Base-by-base conservation (phyloP, 805 yeast species). In the Candida jianshihensis region DNA sequence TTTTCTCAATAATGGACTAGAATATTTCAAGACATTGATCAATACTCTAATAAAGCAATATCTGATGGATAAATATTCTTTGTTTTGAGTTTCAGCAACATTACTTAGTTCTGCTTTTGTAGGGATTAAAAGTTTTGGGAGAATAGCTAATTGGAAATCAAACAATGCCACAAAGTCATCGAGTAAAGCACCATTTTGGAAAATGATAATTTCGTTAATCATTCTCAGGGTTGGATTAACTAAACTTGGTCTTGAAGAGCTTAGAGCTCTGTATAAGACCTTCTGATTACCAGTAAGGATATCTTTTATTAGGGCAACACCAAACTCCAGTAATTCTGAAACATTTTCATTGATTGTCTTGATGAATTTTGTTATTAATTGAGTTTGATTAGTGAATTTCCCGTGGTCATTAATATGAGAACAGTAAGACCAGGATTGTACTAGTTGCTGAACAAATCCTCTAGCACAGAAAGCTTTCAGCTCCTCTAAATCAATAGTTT, bases 251-350 rank as follows among this genome's bases (percentile, higher is more conserved):
- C 78, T 73, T 42, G 68, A 57, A 36, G 74, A 70, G 41, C 70
- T 72, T 27, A 88, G 61, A 14, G 82, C 78, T 46, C 94, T 66
- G 57, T 82, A 84, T 3, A 88, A 61, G 7, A 77, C 70, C 47
- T 80, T 83, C 30, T 71, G 54, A 51, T 83, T 75, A 32, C 67
- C 69, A 1, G 67, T 60, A 9, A 87, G 54, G 4, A 88, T 59
- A 12, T 70, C 70, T 34, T 67, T 68, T 38, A 80, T 68, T 18
- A 79, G 52, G 8, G 60, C 60, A 34, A 56, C 49, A 12, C 65
- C 63, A 26, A 41, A 30, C 38, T 54, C 41, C 39, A 48, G 19
- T 45, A 51, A 12, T 37, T 43, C 53, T 6, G 31, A 13, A 12
- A 36, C 37, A 16, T 43, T 36, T 3, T 27, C 37, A 9, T 34